Evolutionary conservation across 169 alveolate species (phyloP).

Genomic region (Neospora caninum): DNA sequence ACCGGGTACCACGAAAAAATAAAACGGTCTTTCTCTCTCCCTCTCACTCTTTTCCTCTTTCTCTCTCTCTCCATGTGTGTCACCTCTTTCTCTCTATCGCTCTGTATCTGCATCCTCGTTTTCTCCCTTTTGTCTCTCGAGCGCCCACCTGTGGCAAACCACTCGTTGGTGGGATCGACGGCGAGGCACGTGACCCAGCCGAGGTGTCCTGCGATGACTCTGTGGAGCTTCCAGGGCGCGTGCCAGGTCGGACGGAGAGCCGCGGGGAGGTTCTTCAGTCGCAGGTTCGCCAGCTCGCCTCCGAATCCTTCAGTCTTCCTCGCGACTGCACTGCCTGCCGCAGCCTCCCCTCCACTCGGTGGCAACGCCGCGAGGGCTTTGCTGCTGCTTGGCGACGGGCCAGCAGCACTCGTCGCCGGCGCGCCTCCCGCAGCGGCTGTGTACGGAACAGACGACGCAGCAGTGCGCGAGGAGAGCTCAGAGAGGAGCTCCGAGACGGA

Average conservation of each 20-base stretch:
- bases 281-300: slow-evolving; percentile 21
- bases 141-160: slow-evolving; percentile 88
- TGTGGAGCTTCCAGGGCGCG: slow-evolving; percentile 96
- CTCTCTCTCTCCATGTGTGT: too few species aligned
- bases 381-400: not conserved
- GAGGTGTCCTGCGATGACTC: slow-evolving; percentile 97
- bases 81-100: too few species aligned
- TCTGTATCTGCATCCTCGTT: too few species aligned
- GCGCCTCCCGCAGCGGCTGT: not conserved
- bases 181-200: slow-evolving; percentile 99
- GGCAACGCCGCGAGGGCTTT: not conserved
- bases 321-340: not conserved
- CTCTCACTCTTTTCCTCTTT: too few species aligned
- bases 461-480: slow-evolving; percentile 16
- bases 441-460: not conserved
- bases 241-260: slow-evolving; percentile 90
- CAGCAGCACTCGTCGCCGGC: not conserved
- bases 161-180: slow-evolving; percentile 95
- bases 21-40: too few species aligned
- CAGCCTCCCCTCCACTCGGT: not conserved
- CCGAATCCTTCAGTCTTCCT: not conserved
- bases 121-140: not conserved
- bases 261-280: not conserved
- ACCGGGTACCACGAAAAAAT: too few species aligned
- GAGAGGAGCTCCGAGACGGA: not conserved